Base-by-base conservation (phyloP, 495 filamentous ascomycete species). In the Schizothecium vesticola region DNA sequence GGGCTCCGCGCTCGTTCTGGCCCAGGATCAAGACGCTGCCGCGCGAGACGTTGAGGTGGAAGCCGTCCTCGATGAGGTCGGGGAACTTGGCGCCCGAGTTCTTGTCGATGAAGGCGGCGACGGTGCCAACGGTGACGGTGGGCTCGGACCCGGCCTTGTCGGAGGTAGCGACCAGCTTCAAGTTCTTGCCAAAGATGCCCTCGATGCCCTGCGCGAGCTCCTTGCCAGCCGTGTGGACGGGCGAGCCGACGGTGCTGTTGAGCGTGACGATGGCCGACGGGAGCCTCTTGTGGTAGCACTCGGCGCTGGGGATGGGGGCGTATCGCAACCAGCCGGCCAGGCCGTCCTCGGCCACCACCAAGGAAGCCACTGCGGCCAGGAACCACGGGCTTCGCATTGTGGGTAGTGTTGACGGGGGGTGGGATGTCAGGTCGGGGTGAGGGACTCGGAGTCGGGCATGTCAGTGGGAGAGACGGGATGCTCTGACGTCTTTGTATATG, bases 241-340 rank as follows among this genome's bases (percentile, higher is more conserved):
- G 88, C 61, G 82, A 86, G 0, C 67, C 78, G 55, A 80, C 71
- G 31, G 82, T 83, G 21, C 69, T 73, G 72, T 87, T 89, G 66
- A 90, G 78, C 23, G 82, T 79, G 64, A 88, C 75, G 58, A 91
- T 85, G 12, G 63, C 78, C 8, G 82, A 78, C 19, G 86, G 86
- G 21, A 86, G 71, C 67, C 26, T 72, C 24, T 19, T 60, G 51
- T 67, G 33, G 24, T 68, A 63, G 56, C 56, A 58, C 25, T 68
- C 28, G 75, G 77, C 56, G 75, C 67, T 31, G 59, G 83, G 79
- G 56, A 90, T 67, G 11, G 82, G 81, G 23, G 88, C 85, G 76
- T 91, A 91, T 59, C 88, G 85, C 51, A 91, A 73, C 89, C 89
- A 91, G 65, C 81, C 88, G 61, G 82, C 78, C 24, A 86, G 74